Evolutionary conservation across 2,329 filamentous ascomycete genomes (phyloP).

Genomic region (Trichoderma koningii): DNA sequence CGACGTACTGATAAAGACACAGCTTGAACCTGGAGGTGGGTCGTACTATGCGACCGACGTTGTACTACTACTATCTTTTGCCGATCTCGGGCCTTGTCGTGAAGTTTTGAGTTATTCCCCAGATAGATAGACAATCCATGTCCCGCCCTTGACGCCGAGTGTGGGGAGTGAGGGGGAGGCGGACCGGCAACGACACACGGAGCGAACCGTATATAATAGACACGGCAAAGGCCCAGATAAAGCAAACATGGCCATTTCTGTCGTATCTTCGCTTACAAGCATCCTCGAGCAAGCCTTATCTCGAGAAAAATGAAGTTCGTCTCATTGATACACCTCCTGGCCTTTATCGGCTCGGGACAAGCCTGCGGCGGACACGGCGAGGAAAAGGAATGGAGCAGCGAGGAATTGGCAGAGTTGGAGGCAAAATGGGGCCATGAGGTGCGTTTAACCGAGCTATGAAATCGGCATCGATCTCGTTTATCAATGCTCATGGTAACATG

Average conservation of each 20-base stretch:
- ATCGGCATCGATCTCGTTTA: neutral
- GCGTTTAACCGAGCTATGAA: constrained; percentile 31
- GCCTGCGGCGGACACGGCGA: constrained; percentile 34
- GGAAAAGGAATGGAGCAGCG: constrained; percentile 51
- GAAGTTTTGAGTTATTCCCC: neutral
- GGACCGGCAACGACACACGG: neutral
- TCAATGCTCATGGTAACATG: neutral
- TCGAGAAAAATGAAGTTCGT: neutral
- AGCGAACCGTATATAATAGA: constrained; percentile 8
- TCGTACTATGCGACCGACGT: neutral
- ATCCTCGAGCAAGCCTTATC: neutral
- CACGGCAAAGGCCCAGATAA: neutral
- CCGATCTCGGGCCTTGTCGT: constrained; percentile 15
- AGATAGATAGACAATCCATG: neutral
- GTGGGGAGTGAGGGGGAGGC: constrained; percentile 5
- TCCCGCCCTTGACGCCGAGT: constrained; percentile 16
- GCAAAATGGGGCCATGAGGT: constrained; percentile 62
- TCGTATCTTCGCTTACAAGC: neutral
- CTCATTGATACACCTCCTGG: neutral
- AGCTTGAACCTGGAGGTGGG: neutral
- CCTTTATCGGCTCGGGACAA: neutral
- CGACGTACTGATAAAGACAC: neutral
- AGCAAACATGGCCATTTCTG: neutral
- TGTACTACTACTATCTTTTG: neutral
- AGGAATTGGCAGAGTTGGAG: constrained; percentile 56